phyloP scores from a whole-genome alignment of 306 rosid genomes.

The Styphnolobium japonicum region DNA sequence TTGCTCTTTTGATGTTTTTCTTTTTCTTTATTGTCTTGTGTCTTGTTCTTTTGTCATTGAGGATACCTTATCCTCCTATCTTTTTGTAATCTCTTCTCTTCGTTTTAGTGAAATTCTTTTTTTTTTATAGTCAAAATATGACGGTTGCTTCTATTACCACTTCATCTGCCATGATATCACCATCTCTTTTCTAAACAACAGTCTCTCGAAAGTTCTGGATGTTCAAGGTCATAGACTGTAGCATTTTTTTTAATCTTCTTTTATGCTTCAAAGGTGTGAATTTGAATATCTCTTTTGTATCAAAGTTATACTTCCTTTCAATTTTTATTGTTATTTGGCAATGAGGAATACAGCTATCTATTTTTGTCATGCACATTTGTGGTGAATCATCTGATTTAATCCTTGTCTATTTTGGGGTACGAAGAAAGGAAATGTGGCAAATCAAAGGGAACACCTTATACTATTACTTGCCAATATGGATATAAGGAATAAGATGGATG shows the following conservation, averaged over 20 bases:
- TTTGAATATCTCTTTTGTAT: not conserved
- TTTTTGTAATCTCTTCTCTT: no score
- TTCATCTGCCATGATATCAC: not conserved
- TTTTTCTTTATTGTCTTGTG: no score
- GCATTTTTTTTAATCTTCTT: not conserved
- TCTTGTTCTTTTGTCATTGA: no score
- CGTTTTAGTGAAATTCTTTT: no score
- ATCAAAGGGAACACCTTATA: conserved; percentile 95
- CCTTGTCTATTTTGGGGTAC: conserved; percentile 33
- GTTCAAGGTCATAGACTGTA: not conserved
- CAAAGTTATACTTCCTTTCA: not conserved
- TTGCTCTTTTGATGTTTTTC: no score
- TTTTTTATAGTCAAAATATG: no score
- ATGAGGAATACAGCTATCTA: not conserved
- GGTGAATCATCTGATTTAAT: conserved; percentile 29
- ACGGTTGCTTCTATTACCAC: not conserved
- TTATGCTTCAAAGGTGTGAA: not conserved
- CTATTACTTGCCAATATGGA: conserved; percentile 86
- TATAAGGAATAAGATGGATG: conserved; percentile 42
- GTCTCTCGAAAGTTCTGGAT: not conserved
- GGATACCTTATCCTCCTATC: no score
- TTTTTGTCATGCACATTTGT: not conserved
- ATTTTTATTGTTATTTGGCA: not conserved
- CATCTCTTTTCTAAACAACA: not conserved
- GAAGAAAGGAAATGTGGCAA: conserved; percentile 97